Percentiles rank a stretch among this genome's conserved stretches.
Evolutionary conservation across 805 yeast species (phyloP).

Genomic region (Wickerhamiella spandovensis): DNA sequence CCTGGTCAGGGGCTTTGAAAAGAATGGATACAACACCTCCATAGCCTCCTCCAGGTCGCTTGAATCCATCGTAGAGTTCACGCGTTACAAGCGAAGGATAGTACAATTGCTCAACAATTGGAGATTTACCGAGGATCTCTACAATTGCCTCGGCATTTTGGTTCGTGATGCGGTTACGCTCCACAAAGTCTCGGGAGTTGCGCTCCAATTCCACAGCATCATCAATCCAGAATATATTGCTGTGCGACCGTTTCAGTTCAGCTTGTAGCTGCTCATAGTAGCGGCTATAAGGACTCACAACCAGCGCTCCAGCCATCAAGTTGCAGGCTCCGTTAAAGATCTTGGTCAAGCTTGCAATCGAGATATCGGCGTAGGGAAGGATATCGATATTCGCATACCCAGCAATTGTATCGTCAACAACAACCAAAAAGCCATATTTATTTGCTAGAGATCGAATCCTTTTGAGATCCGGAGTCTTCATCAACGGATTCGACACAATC

Average conservation of each 20-base stretch:
- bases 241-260: constrained; percentile 38
- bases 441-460: constrained; percentile 44
- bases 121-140: constrained; percentile 17
- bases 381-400: constrained; percentile 61
- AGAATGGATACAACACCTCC: constrained; percentile 69
- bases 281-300: constrained; percentile 44
- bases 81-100: constrained; percentile 43
- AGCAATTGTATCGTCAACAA: constrained; percentile 73
- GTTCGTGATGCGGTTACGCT: constrained; percentile 29
- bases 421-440: constrained; percentile 49
- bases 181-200: constrained; percentile 62
- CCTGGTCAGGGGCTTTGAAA: constrained; percentile 46
- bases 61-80: constrained; percentile 35
- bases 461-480: constrained; percentile 56
- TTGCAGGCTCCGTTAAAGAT: constrained; percentile 72
- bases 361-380: constrained; percentile 54
- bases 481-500: constrained; percentile 65
- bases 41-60: constrained; percentile 58
- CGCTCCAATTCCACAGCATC: constrained; percentile 69
- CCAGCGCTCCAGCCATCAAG: constrained; percentile 68
- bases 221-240: constrained; percentile 57
- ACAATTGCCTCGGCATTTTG: constrained; percentile 2
- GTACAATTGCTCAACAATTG: constrained; percentile 39
- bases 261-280: constrained; percentile 33
- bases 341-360: constrained; percentile 62